Evolutionary conservation across 441 rosid genomes (phyloP).

Genomic region (Corymbia calophylla): DNA sequence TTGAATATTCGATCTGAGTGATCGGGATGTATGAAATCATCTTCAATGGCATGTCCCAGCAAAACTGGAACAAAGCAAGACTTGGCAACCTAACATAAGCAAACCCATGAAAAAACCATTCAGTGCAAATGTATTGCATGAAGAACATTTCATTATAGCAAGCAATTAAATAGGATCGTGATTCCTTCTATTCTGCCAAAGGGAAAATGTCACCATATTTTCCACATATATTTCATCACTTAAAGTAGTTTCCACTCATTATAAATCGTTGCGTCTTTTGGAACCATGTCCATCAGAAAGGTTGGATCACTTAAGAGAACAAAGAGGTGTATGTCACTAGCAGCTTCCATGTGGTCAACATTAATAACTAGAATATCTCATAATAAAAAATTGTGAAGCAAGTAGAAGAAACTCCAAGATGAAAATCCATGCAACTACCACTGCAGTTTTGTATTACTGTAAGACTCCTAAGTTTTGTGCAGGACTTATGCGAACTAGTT

Average conservation of each 20-base stretch:
- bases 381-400: background rate
- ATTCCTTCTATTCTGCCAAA: background rate
- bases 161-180: background rate
- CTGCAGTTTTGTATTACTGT: background rate
- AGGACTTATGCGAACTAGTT: background rate
- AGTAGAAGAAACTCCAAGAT: background rate
- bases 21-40: constrained; percentile 93
- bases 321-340: background rate
- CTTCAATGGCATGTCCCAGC: constrained; percentile 90
- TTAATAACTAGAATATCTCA: background rate
- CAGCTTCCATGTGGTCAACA: background rate
- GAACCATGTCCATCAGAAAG: background rate
- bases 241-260: background rate
- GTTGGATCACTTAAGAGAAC: background rate
- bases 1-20: constrained; percentile 87
- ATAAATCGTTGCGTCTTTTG: background rate
- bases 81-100: constrained; percentile 64
- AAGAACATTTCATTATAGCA: background rate
- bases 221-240: background rate
- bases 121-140: background rate
- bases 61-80: constrained; percentile 92
- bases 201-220: background rate
- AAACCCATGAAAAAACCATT: background rate
- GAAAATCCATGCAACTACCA: background rate
- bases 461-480: background rate